A percentile compares a stretch with the other conserved stretches of the same genome.
phyloP scores from a whole-genome alignment of 75 land plant genomes.

The Selaginella tamariscina region DNA sequence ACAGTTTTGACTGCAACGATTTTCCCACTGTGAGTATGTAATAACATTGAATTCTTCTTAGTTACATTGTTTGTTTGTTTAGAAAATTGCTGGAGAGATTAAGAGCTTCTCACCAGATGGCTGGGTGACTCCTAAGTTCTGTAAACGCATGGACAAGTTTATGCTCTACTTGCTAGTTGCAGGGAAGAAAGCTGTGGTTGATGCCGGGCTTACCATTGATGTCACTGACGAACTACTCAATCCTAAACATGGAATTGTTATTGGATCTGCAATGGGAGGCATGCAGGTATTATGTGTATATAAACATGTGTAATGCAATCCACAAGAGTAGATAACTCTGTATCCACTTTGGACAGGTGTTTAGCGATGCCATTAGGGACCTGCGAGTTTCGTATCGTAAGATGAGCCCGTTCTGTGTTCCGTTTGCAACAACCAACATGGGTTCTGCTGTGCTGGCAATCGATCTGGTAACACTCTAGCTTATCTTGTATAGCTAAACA shows the following conservation, averaged over 20 bases:
- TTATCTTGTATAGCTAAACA: too few relatives aligned
- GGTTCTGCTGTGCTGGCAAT: conserved; percentile 94
- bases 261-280: conserved; percentile 97
- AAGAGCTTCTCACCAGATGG: conserved; percentile 84
- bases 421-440: conserved; percentile 85
- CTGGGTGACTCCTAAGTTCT: conserved; percentile 83
- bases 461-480: conserved; percentile 93
- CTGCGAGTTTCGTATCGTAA: conserved; percentile 57
- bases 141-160: conserved; percentile 85
- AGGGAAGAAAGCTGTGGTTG: conserved; percentile 76
- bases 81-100: conserved; percentile 90
- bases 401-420: conserved; percentile 85
- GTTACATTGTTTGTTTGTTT: not conserved
- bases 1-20: conserved; percentile 66
- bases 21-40: conserved; percentile 55
- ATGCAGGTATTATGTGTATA: conserved; percentile 54
- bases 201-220: conserved; percentile 62
- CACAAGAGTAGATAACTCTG: not conserved
- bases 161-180: conserved; percentile 90
- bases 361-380: conserved; percentile 80
- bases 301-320: not conserved
- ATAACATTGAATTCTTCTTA: not conserved
- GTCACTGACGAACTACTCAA: conserved; percentile 58
- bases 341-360: conserved; percentile 39
- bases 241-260: conserved; percentile 74